Base-by-base conservation (phyloP, 2,329 filamentous ascomycete species). In the Aspergillus novoparasiticus region DNA sequence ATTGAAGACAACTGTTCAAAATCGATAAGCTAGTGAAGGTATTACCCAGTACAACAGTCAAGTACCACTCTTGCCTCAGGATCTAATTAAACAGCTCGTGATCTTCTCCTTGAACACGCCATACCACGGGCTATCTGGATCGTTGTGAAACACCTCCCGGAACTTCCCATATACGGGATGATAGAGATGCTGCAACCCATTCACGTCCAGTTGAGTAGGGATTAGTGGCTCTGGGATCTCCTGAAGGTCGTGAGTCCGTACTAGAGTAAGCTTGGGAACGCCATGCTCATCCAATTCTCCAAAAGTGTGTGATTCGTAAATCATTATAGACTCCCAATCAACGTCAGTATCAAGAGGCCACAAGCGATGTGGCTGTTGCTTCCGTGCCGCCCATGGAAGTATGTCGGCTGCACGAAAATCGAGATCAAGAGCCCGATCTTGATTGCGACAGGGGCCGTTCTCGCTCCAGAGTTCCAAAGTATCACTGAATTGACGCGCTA, bases 281-380 rank as follows among this genome's bases (percentile, higher is more conserved):
- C 10, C 28, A 34, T 21, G 28, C 19, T 32, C 28, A 32, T 51
- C 28, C 2, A 1, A 0, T 2, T 1, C 4, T 9, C 48, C 48
- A 6, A 32, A 51, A 19, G 9, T 2, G 16, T 14, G 23, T 2
- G 43, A 48, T 16, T 11, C 11, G 51, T 61, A 64, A 3, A 64
- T 50, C 64, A 64, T 66, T n/a, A 62, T 51, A 16, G 59, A 66
- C 2, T 56, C n/a, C 59, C 62, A 66, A 55, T 66, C 62, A 1
- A 64, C 57, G 6, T 56, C 41, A 10, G 10, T 26, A 4, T 54
- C 46, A n/a, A 16, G 12, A 16, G 57, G 30, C 34, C 30, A 45
- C 3, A 11, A 4, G 16, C 12, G 23, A n/a, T 19, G 23, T 16
- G 61, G 50, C 8, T 36, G 4, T n/a, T 56, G 51, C 39, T 11